These are phyloP conservation scores for Sporothrix euskadiensis DNA, from an alignment of 2,329 filamentous ascomycete species.

Conservation along the genomic window DNA sequence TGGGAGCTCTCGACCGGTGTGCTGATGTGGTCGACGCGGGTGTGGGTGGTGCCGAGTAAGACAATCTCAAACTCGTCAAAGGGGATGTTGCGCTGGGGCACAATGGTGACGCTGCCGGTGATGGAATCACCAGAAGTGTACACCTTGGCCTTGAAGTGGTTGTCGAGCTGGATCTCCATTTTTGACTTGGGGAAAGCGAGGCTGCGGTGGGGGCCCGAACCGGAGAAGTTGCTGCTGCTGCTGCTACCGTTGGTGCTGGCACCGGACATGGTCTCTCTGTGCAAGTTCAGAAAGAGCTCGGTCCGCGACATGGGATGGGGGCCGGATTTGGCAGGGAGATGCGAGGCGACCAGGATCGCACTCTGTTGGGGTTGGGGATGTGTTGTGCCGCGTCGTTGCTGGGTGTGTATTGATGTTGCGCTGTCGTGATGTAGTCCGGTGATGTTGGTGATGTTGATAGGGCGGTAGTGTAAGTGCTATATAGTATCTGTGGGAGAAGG, in stretches of 20 bases:
- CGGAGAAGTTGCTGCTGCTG: conserved; percentile 27
- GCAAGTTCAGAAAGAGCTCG: conserved; percentile 14
- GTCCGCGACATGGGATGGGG: not conserved
- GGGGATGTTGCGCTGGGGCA: conserved; percentile 46
- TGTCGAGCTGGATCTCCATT: conserved; percentile 53
- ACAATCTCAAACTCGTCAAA: conserved; percentile 57
- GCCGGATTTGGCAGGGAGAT: not conserved
- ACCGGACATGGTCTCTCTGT: conserved; percentile 25
- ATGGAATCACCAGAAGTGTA: conserved; percentile 58
- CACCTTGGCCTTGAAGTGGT: conserved; percentile 56
- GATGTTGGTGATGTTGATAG: not conserved
- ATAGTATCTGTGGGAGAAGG: not conserved
- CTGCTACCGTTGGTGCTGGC: conserved; percentile 28
- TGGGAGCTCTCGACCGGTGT: conserved; percentile 52
- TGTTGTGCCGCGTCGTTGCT: not conserved
- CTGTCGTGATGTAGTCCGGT: not conserved
- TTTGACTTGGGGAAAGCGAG: conserved; percentile 36
- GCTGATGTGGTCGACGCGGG: conserved; percentile 54
- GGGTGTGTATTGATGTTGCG: not conserved
- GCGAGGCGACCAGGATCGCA: not conserved
- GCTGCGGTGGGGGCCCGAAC: conserved; percentile 26
- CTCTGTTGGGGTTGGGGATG: not conserved
- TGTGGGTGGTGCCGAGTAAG: conserved; percentile 53
- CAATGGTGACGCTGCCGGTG: conserved; percentile 52
- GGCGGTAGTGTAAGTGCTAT: not conserved